Base-by-base conservation (phyloP, 768 basidiomycete genomes). In the Mycena galopus region DNA sequence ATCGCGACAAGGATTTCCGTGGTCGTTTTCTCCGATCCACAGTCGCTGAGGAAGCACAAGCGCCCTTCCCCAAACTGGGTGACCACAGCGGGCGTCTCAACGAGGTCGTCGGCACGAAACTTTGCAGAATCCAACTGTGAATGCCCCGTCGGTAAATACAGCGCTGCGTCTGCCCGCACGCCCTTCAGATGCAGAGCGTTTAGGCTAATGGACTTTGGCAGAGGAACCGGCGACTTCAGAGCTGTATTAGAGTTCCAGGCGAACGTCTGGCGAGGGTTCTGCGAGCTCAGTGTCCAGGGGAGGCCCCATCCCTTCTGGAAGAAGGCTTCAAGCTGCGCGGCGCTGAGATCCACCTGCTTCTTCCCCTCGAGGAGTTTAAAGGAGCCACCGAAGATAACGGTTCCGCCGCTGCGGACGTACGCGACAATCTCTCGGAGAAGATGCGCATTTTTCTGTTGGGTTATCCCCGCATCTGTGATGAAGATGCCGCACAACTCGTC, bases 41-140 rank as follows among this genome's bases (percentile, higher is more conserved):
- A 77, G 57, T 82, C 81, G 1, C 84, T 84, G 25, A 85, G 73
- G 39, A 81, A 87, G 10, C 83, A 81, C 42, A 87, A 59, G 63
- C 79, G 78, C 1, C 86, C 86, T 63, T 83, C 79, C 16, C 79
- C 81, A 23, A 86, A 74, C 37, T 74, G 70, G 1, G 81, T 67
- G 62, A 78, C 79, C 33, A 80, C 77, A 12, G 81, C 76, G 14
- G 82, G 72, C 30, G 71, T 68, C 57, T 73, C 71, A 2, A 44
- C 37, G 21, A 64, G 63, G 23, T 37, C 33, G n/a, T 9, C n/a
- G 17, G 62, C 8, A 8, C 47, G 59, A 12, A 56, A 51, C 14
- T 5, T 27, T 19, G 65, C 44, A 3, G 50, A 44, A 58, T 65
- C 64, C 35, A 66, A 37, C n/a, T 69, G 63, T 1, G 50, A 50